Conservation (phyloP, 73 alveolate genomes). For the Symbiodinium natans region DNA sequence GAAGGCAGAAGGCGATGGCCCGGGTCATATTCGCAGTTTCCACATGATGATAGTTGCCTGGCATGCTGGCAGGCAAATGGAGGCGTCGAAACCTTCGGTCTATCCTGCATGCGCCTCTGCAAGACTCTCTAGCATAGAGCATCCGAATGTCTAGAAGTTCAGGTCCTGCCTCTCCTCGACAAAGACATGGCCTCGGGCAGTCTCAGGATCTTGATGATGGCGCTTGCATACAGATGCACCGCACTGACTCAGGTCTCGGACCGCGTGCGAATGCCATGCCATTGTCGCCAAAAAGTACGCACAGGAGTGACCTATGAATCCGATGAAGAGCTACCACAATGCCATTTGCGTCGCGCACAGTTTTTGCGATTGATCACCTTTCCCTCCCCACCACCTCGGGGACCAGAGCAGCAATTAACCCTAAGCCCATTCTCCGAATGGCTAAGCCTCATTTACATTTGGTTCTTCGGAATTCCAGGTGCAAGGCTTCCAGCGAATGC, state of each 20-base stretch:
- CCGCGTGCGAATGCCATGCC: conserved; percentile 91
- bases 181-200: background rate
- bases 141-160: background rate
- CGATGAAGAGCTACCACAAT: too few species aligned
- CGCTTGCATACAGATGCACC: background rate
- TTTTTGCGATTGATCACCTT: too few species aligned
- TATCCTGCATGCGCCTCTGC: conserved; percentile 4
- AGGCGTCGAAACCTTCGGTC: conserved; percentile 60
- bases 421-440: too few species aligned
- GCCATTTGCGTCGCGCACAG: too few species aligned
- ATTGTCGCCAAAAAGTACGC: background rate
- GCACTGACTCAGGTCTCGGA: conserved; percentile 36
- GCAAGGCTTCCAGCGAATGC: too few species aligned
- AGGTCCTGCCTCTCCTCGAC: conserved; percentile 34
- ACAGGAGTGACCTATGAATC: background rate
- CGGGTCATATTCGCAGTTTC: background rate
- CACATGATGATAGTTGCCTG: background rate
- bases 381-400: background rate
- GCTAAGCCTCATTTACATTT: too few species aligned
- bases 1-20: conserved; percentile 37
- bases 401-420: too few species aligned
- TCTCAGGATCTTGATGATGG: too few species aligned
- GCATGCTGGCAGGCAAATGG: conserved; percentile 23
- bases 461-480: too few species aligned
- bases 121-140: background rate